A percentile compares a stretch with the other conserved stretches of the same genome.
These are phyloP conservation scores for Cystobasidium pallidum DNA, from an alignment of 1,284 basidiomycete species.

Conservation along the genomic window DNA sequence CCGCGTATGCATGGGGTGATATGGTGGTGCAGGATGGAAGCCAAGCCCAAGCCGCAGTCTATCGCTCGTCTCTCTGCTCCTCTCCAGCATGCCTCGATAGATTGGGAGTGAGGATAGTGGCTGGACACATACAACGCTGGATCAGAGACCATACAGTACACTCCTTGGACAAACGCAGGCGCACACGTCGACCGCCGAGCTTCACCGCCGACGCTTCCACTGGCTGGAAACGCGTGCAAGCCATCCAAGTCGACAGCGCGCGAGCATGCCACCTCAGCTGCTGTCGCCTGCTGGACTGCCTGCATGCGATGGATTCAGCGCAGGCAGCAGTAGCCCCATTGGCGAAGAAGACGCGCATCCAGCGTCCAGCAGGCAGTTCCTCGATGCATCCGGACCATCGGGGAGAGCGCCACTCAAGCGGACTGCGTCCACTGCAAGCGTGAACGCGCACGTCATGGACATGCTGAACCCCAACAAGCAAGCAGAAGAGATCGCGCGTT, in stretches of 20 bases:
- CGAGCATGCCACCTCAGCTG: constrained; percentile 31
- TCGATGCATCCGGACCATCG: background rate
- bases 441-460: constrained; percentile 39
- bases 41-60: background rate
- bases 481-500: constrained; percentile 20
- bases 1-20: background rate
- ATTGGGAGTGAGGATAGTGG: constrained; percentile 6
- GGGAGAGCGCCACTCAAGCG: constrained; percentile 27
- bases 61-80: background rate
- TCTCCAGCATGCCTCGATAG: constrained; percentile 34
- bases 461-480: constrained; percentile 36
- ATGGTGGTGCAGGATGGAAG: background rate
- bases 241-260: background rate
- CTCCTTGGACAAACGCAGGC: background rate
- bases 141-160: background rate
- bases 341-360: background rate
- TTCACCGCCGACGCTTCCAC: background rate
- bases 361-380: background rate
- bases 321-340: background rate
- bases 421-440: constrained; percentile 35
- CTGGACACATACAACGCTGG: background rate
- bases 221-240: constrained; percentile 16
- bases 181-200: background rate
- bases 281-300: constrained; percentile 40
- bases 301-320: constrained; percentile 10